These are phyloP conservation scores for Phytophthora cryptogea DNA, from an alignment of 352 stramenopile genomes.

Conservation along the genomic window DNA sequence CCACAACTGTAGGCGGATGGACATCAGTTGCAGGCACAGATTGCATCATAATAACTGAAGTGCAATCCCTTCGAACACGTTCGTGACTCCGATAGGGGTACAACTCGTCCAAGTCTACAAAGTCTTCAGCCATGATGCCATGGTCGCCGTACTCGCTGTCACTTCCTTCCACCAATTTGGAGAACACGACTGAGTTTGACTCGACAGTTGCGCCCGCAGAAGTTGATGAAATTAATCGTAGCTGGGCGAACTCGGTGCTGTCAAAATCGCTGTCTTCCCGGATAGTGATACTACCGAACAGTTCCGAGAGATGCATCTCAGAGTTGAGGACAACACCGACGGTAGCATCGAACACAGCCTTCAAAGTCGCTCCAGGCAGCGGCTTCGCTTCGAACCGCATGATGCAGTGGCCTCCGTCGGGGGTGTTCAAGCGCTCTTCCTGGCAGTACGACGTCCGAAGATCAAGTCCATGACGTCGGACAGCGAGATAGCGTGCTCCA, in stretches of 20 bases:
- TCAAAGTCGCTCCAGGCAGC: conserved; percentile 23
- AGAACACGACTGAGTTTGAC: conserved; percentile 24
- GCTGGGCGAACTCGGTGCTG: conserved; percentile 36
- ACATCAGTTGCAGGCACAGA: background rate
- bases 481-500: conserved; percentile 27
- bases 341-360: conserved; percentile 43
- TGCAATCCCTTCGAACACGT: conserved; percentile 37
- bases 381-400: conserved; percentile 46
- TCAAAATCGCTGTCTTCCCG: conserved; percentile 55
- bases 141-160: conserved; percentile 2
- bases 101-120: conserved; percentile 47
- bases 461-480: conserved; percentile 28
- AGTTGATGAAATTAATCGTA: conserved; percentile 38
- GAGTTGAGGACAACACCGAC: conserved; percentile 43
- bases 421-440: conserved; percentile 39
- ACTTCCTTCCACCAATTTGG: conserved; percentile 9
- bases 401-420: conserved; percentile 36
- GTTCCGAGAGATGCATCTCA: conserved; percentile 61
- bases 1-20: conserved; percentile 13
- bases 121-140: conserved; percentile 21
- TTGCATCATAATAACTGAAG: conserved; percentile 13
- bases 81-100: conserved; percentile 39
- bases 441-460: conserved; percentile 23
- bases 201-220: conserved; percentile 17
- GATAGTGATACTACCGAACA: conserved; percentile 44